These are phyloP conservation scores for Yarrowia phangngaensis DNA, from an alignment of 805 yeast genomes.

Conservation along the genomic window DNA sequence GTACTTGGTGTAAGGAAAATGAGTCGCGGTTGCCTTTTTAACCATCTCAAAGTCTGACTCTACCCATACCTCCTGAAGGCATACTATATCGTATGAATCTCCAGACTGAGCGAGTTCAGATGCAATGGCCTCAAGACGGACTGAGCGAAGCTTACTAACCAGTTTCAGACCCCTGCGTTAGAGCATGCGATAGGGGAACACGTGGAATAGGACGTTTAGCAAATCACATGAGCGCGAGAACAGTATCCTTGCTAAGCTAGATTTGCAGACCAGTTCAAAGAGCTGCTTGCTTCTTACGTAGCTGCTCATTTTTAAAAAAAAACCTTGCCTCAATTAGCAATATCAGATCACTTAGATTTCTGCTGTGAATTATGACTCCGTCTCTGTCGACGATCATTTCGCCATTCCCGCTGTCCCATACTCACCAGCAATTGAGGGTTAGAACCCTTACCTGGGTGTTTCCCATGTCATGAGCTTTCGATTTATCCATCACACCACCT, in stretches of 20 bases:
- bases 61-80: slow-evolving; percentile 94
- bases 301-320: background rate
- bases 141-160: slow-evolving; percentile 66
- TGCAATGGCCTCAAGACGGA: slow-evolving; percentile 72
- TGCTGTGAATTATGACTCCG: too few relatives aligned
- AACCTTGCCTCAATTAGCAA: too few relatives aligned
- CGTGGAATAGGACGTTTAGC: too few relatives aligned
- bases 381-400: too few relatives aligned
- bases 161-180: slow-evolving; percentile 68
- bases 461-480: slow-evolving; percentile 2
- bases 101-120: slow-evolving; percentile 48
- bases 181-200: too few relatives aligned
- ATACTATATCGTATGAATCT: slow-evolving; percentile 70
- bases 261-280: too few relatives aligned
- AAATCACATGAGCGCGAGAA: too few relatives aligned
- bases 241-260: too few relatives aligned
- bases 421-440: slow-evolving; percentile 23
- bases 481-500: background rate
- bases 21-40: slow-evolving; percentile 43
- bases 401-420: too few relatives aligned
- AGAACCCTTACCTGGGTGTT: slow-evolving; percentile 10
- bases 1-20: slow-evolving; percentile 61
- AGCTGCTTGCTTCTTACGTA: background rate
- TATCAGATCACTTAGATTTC: too few relatives aligned
- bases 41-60: slow-evolving; percentile 75